Evolutionary conservation across 805 yeast species (phyloP).

Genomic region (Ogataea paradorogensis): DNA sequence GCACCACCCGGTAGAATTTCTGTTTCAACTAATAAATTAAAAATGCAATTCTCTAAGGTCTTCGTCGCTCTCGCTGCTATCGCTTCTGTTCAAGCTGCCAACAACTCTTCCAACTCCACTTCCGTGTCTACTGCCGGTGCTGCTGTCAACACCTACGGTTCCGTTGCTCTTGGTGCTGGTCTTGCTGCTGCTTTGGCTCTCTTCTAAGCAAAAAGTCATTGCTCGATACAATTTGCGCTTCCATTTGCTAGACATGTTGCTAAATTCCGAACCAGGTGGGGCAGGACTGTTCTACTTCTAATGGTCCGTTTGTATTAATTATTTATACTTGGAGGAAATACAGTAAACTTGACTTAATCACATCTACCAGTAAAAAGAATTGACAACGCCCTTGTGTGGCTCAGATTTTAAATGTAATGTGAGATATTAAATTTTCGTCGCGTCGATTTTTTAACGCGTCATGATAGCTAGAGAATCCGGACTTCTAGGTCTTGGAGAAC

Average conservation of each 20-base stretch:
- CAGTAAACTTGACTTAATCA: not conserved
- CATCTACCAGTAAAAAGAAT: no score
- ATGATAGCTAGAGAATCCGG: slow-evolving; percentile 8
- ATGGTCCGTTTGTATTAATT: slow-evolving; percentile 18
- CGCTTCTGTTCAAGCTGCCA: slow-evolving; percentile 66
- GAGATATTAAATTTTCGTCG: slow-evolving; percentile 1
- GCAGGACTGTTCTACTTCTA: slow-evolving; percentile 8
- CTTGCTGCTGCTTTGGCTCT: slow-evolving; percentile 75
- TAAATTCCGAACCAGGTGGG: slow-evolving; percentile 6
- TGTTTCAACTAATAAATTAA: slow-evolving; percentile 5
- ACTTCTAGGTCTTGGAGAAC: slow-evolving; percentile 2
- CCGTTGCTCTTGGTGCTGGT: slow-evolving; percentile 78
- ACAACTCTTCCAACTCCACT: slow-evolving; percentile 41
- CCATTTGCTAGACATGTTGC: slow-evolving; percentile 8
- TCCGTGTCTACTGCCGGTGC: slow-evolving; percentile 44
- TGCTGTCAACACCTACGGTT: slow-evolving; percentile 46
- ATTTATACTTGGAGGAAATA: slow-evolving; percentile 13
- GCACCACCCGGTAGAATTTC: not conserved
- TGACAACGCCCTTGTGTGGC: no score
- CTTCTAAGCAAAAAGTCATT: slow-evolving; percentile 28
- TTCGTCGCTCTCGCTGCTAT: slow-evolving; percentile 68
- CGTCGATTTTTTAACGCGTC: slow-evolving; percentile 6
- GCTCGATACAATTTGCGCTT: slow-evolving; percentile 8
- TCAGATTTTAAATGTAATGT: not conserved
- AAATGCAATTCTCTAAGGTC: slow-evolving; percentile 73